Base-by-base conservation (phyloP, 169 alveolate species). In the Theileria parva region DNA sequence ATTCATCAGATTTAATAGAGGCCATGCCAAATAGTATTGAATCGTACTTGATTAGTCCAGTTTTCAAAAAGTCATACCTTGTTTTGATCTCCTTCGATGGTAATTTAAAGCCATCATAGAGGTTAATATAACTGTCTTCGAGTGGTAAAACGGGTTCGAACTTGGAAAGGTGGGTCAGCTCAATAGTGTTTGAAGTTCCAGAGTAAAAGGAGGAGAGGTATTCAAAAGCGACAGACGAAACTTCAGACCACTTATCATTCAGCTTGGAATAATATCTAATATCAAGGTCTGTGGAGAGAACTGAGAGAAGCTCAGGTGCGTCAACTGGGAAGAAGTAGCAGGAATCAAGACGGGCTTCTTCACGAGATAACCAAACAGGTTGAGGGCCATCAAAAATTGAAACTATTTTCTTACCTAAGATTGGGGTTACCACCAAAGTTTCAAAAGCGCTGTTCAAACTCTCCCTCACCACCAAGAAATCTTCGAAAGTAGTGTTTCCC, bases 191-290 rank as follows among this genome's bases (percentile, higher is more conserved):
- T 21, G 28, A 6, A 15, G 71, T 15, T 21, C 39, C 32, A 6
- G 23, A 17, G 71, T 63, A 63, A 39, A 28, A 63, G 17, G 71
- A 63, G 19, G 71, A 27, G 23, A 63, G 34, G 71, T 63, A 63
- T 3, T 63, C 25, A 32, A 63, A 63, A 2, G 71, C 13, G 3
- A 13, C 23, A 28, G 13, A 0, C 4, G 71, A 28, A 17, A 63
- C 71, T 15, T 21, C 32, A 15, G 17, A 17, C 71, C 71, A 63
- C 48, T 63, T 63, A 13, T 34, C 71, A 28, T 13, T 21, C 19
- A 15, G 19, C 19, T 21, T 63, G 21, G 71, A 32, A 51, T 63
- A 63, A 21, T 27, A 63, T 2, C 7, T 63, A 39, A 63, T 19
- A 1, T 19, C 32, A 15, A 28, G 13, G 34, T 17, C 23, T 39